Conservation (phyloP, 768 basidiomycete species). For the Podaxis rugospora region DNA sequence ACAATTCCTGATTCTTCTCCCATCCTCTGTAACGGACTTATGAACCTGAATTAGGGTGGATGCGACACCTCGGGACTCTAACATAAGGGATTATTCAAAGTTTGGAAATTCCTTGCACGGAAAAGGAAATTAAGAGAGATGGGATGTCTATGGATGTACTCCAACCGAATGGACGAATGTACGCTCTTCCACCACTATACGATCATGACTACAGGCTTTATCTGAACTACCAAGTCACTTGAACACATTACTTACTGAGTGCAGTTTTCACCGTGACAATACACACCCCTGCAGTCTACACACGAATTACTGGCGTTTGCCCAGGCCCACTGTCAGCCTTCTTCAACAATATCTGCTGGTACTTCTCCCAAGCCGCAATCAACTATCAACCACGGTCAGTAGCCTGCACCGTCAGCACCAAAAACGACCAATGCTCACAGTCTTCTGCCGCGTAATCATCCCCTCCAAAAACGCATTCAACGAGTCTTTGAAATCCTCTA, state of each 20-base stretch:
- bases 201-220: background rate
- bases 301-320: background rate
- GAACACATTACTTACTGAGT: background rate
- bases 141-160: background rate
- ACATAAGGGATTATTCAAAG: no score
- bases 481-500: slow-evolving; percentile 88
- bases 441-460: slow-evolving; percentile 82
- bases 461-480: slow-evolving; percentile 83
- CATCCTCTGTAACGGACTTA: no score
- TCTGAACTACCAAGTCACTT: background rate
- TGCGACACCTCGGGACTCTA: no score
- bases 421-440: slow-evolving; percentile 36
- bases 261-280: background rate
- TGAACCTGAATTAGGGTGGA: no score
- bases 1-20: no score
- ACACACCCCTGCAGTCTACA: background rate
- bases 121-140: no score
- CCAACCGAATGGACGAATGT: no score
- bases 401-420: background rate
- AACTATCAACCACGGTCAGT: slow-evolving; percentile 38
- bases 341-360: slow-evolving; percentile 69
- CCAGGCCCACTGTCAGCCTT: slow-evolving; percentile 23
- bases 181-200: no score
- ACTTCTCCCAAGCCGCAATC: slow-evolving; percentile 76
- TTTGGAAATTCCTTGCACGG: no score